Base-by-base conservation (phyloP, 805 yeast genomes). In the Peterozyma toletana region DNA sequence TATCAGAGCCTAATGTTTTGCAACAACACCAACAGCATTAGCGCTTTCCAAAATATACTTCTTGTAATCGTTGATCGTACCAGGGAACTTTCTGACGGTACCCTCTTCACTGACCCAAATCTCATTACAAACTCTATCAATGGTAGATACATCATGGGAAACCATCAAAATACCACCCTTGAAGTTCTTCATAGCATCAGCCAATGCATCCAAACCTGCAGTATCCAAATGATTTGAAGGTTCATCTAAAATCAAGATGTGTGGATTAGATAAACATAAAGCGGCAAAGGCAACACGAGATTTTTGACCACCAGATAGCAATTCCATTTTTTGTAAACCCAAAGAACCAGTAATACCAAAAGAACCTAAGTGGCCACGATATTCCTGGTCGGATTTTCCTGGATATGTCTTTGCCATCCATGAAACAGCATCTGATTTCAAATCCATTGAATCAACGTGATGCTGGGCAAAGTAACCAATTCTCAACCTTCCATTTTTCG, bases 181-280 rank as follows among this genome's bases (percentile, higher is more conserved):
- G 74, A 90, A 93, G 48, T 77, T 80, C 49, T 75, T 80, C 59
- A 93, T 71, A 1, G 98, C 98, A 37, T 85, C 95, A 9, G 93
- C 82, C 48, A 93, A 74, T 1, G 99, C 99, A 63, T 93, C 99
- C 57, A 93, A 71, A 77, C 97, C 99, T 33, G 95, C 83, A 9
- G 96, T 91, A 83, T 93, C 99, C 75, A 93, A 79, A 67, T 93
- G 99, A 68, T 93, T 93, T 6, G 96, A 86, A 65, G 99, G 99
- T 75, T 93, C 99, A 73, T 93, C 99, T 52, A 93, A 70, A 56
- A 93, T 80, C 56, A 93, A 72, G 37, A 93, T 80, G 62, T 93
- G 99, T 15, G 99, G 99, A 50, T 85, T 83, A 48, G 77, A 77
- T 56, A 93, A 71, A 67, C 97, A 88, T 51, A 93, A 72, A 13